phyloP scores from a whole-genome alignment of 306 rosid genomes.

The Pyrus communis region DNA sequence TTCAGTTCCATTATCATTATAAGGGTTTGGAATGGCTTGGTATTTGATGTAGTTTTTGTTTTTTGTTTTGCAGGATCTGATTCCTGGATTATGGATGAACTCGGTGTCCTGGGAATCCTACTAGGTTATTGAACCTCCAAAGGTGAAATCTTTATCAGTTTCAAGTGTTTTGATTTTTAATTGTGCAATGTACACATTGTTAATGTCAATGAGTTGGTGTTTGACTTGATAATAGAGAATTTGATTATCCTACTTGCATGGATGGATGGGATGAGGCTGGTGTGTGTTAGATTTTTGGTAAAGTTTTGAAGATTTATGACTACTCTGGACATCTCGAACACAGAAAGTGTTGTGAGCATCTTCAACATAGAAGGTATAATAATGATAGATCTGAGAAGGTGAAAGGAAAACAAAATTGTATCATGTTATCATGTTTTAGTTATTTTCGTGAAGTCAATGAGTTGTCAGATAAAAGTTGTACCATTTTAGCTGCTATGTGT shows the following conservation, averaged over 20 bases:
- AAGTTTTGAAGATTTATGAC: conserved; percentile 9
- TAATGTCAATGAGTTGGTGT: neutral
- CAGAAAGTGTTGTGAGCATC: conserved; percentile 16
- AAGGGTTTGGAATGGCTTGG: neutral
- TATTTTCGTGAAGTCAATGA: neutral
- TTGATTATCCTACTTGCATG: conserved; percentile 24
- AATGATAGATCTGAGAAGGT: conserved; percentile 24
- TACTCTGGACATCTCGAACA: conserved; percentile 2
- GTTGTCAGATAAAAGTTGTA: neutral
- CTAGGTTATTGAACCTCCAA: conserved; percentile 18
- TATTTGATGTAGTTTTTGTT: conserved; percentile 9
- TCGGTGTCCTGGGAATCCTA: conserved; percentile 4
- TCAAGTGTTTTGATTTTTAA: neutral
- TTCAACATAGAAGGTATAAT: conserved; percentile 25
- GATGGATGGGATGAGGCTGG: conserved; percentile 7
- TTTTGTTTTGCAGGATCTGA: conserved; percentile 22
- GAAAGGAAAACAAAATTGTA: conserved; percentile 2
- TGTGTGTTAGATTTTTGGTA: neutral
- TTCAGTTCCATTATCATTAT: neutral
- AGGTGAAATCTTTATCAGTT: conserved; percentile 19
- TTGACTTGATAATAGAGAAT: conserved; percentile 3
- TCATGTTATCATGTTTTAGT: neutral
- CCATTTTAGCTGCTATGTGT: conserved; percentile 11
- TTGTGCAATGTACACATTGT: neutral
- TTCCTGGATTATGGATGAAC: conserved; percentile 24